A percentile compares a stretch with the other conserved stretches of the same genome.
Conservation (phyloP, 2,329 filamentous ascomycete genomes). For the Alternaria viburni region DNA sequence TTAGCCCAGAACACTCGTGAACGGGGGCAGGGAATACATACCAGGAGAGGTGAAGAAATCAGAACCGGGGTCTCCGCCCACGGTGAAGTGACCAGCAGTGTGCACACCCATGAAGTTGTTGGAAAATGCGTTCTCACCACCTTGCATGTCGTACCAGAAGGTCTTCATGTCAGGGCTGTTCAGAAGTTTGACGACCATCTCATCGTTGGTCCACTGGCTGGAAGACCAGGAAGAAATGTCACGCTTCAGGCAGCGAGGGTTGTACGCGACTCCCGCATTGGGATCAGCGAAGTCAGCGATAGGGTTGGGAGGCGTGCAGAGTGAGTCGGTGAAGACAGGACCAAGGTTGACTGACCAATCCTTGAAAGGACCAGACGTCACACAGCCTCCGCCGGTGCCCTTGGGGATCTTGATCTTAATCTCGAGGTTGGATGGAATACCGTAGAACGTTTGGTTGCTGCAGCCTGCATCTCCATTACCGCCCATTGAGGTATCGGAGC, state of each 20-base stretch:
- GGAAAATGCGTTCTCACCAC: slow-evolving; percentile 30
- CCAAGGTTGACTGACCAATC: slow-evolving; percentile 55
- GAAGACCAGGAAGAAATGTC: slow-evolving; percentile 41
- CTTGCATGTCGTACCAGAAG: slow-evolving; percentile 50
- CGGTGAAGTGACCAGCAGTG: slow-evolving; percentile 54
- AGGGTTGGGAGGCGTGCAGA: slow-evolving; percentile 30
- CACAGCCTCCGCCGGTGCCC: slow-evolving; percentile 62
- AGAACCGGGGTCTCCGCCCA: slow-evolving; percentile 53
- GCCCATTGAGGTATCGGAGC: slow-evolving; percentile 54
- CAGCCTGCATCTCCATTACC: slow-evolving; percentile 53
- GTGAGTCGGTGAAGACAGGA: slow-evolving; percentile 52
- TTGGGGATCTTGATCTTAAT: slow-evolving; percentile 50
- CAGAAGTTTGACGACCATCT: slow-evolving; percentile 32
- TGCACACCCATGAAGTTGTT: slow-evolving; percentile 49
- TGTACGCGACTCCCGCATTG: slow-evolving; percentile 4
- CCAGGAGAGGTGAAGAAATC: slow-evolving; percentile 54
- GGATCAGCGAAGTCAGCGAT: no score
- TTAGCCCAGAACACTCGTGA: slow-evolving; percentile 29
- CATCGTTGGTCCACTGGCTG: slow-evolving; percentile 36
- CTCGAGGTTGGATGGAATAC: slow-evolving; percentile 25
- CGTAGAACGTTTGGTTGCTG: slow-evolving; percentile 31
- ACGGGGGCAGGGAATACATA: background rate
- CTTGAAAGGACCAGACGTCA: slow-evolving; percentile 59
- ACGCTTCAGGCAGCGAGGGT: slow-evolving; percentile 47
- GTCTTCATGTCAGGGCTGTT: slow-evolving; percentile 41